Evolutionary conservation across 2,329 filamentous ascomycete genomes (phyloP).

Genomic region (Fusarium incarnatum): DNA sequence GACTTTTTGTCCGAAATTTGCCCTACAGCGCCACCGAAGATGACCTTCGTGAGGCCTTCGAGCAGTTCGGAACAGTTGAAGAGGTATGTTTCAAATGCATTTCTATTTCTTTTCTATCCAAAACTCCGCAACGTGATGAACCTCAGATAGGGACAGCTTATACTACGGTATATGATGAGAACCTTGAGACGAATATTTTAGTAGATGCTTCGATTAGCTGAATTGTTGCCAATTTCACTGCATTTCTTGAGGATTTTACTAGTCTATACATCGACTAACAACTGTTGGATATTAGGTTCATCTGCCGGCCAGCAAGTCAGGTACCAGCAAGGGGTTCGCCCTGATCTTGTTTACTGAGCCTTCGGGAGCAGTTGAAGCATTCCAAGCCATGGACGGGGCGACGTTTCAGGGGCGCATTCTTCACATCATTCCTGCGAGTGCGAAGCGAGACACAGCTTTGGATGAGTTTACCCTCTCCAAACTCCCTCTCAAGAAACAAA

Average conservation of each 20-base stretch:
- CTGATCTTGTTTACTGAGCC: slow-evolving; percentile 83
- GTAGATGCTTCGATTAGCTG: slow-evolving; percentile 98
- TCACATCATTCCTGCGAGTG: slow-evolving; percentile 86
- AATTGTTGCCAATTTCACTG: slow-evolving; percentile 54
- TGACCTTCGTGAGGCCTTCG: slow-evolving; percentile 79
- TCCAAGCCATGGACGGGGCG: slow-evolving; percentile 81
- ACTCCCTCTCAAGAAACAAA: slow-evolving; percentile 93
- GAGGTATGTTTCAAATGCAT: slow-evolving; percentile 75
- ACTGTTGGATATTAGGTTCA: slow-evolving; percentile 74
- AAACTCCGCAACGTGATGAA: slow-evolving; percentile 80
- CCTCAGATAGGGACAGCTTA: slow-evolving; percentile 99
- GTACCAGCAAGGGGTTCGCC: slow-evolving; percentile 88
- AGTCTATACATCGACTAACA: slow-evolving; percentile 45
- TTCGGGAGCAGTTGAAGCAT: slow-evolving; percentile 80
- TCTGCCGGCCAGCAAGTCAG: slow-evolving; percentile 78
- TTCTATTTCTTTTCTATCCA: slow-evolving; percentile 13
- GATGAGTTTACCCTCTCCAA: slow-evolving; percentile 93
- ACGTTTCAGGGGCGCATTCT: slow-evolving; percentile 93
- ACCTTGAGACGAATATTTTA: slow-evolving; percentile 95
- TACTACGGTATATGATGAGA: slow-evolving; percentile 91
- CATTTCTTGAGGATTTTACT: slow-evolving; percentile 39
- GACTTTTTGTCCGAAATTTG: slow-evolving; percentile 90
- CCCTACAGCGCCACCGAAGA: slow-evolving; percentile 83
- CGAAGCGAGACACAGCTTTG: slow-evolving; percentile 83
- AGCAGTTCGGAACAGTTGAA: slow-evolving; percentile 78